Evolutionary conservation across 148 eudicot genomes (phyloP), one percentile per base, ranked within the genome.

Genomic region (Diospyros lotus): DNA sequence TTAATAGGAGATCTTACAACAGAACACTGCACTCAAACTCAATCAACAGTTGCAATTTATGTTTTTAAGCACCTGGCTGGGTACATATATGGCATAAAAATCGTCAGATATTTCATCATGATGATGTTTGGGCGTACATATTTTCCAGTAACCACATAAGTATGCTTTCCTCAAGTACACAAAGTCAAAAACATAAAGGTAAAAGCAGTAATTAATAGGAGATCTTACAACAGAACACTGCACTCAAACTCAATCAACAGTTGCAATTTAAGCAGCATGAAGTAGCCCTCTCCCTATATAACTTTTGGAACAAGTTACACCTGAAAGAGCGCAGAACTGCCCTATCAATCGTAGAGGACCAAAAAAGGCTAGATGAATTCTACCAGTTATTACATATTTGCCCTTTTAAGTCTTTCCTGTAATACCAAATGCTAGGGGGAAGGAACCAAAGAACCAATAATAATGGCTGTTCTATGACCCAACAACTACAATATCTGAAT

Each of bases 91-190:
- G n/a, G n/a, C n/a, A n/a, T n/a, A n/a, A n/a, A n/a, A n/a, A n/a
- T n/a, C n/a, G n/a, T n/a, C n/a, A n/a, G n/a, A n/a, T n/a, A n/a
- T n/a, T n/a, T n/a, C n/a, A n/a, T n/a, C n/a, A n/a, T n/a, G n/a
- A n/a, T n/a, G n/a, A n/a, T 64, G 54, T 0, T 39, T 48, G 7
- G 52, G 7, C 52, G 58, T 5, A 68, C 38, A 41, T 60, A 15
- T 65, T 44, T n/a, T n/a, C n/a, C n/a, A n/a, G n/a, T n/a, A n/a
- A n/a, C n/a, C 76, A 80, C 79, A 61, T 58, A 74, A 42, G 52
- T 53, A 44, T 59, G 8, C 75, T 48, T 62, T 4, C n/a, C n/a
- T 18, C 42, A 13, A 42, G 45, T 0, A 5, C 39, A 73, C 70
- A 45, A 7, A 9, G 39, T n/a, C n/a, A 15, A 38, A 44, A 58